Evolutionary conservation across 1,284 basidiomycete genomes (phyloP), one percentile per base, ranked within the genome.

Genomic region (Cryptococcus sp.): DNA sequence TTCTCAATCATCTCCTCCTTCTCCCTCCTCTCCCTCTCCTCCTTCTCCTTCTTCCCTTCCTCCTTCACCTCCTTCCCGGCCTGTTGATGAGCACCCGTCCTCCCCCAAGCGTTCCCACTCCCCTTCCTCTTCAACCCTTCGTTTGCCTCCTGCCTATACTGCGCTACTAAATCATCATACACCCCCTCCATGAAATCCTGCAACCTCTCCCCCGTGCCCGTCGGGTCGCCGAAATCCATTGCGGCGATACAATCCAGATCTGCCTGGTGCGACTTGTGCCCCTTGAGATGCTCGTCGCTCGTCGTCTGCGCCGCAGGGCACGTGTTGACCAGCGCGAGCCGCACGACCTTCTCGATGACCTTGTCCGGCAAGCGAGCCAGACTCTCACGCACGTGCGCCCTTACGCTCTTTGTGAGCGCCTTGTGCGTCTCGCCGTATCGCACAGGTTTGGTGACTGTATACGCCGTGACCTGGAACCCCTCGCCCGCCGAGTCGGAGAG

Each of bases 141-240:
- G 13, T 46, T 43, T 44, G 58, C 60, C 15, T 70, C 69, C 38
- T 57, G 48, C 24, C 71, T 62, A 58, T 66, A 72, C 42, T 75
- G 67, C 11, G 75, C 60, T 42, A 79, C 68, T 11, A 86, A 63
- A 52, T 83, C 83, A 33, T 82, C 80, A 55, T 85, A 83, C 4
- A 87, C 72, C 3, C 78, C 76, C n/a, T 78, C 77, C 72, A 88
- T 88, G 64, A 94, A 89, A 40, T 83, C 82, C 71, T 93, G 91
- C 50, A 92, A 79, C 55, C 79, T 79, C 55, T 83, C 80, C 0
- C 85, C 60, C 72, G 79, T 62, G 80, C 81, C 60, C 2, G 69
- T 62, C 0, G 77, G 72, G 53, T 74, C 69, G 4, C 61, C 48
- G 49, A 71, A 69, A 52, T 77, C 66, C 4, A 61, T 49, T 18